Evolutionary conservation across 2,329 filamentous ascomycete genomes (phyloP), one percentile per base, ranked within the genome.

Genomic region (Tothia fuscella): DNA sequence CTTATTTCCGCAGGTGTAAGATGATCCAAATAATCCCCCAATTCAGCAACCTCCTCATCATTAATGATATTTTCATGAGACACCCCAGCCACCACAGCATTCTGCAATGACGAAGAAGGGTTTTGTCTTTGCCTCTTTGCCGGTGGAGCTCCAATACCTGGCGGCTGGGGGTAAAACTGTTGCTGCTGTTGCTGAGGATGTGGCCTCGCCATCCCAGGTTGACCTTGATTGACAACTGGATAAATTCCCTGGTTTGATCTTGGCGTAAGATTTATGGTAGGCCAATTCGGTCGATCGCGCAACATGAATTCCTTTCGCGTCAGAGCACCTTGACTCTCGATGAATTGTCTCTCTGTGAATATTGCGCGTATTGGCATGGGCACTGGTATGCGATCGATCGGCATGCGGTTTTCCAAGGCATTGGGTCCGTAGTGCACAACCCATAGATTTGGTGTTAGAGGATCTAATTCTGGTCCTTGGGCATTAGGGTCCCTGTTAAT

Each of bases 251-350:
- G n/a, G 6, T 28, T 16, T 28, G 29, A 20, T 35, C 22, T 19
- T 10, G 29, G 31, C 13, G 12, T 21, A 21, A 40, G 16, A 76
- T 33, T 76, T 76, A 96, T 81, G 19, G 79, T 78, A 3, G 91
- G 89, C 88, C 89, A 96, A 63, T 86, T 93, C 49, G 78, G 73
- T 30, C 85, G 78, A 61, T 96, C 91, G 38, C 83, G 78, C 16
- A 96, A 71, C 80, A 95, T 93, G 56, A 96, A 96, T 53, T 95
- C 87, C 56, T 94, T 93, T 51, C 86, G 80, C 44, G 80, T 74
- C 33, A 94, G 78, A 52, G 88, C 82, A 5, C 87, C 89, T 49
- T 84, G 82, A 42, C 70, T 72, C 61, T 82, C 62, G 68, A 83
- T 60, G 52, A 70, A 71, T 38, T 64, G 63, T n/a, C 77, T 69